A percentile compares a stretch with the other conserved stretches of the same genome.
phyloP scores from a whole-genome alignment of 257 asterid species.

The Solanum boliviense region DNA sequence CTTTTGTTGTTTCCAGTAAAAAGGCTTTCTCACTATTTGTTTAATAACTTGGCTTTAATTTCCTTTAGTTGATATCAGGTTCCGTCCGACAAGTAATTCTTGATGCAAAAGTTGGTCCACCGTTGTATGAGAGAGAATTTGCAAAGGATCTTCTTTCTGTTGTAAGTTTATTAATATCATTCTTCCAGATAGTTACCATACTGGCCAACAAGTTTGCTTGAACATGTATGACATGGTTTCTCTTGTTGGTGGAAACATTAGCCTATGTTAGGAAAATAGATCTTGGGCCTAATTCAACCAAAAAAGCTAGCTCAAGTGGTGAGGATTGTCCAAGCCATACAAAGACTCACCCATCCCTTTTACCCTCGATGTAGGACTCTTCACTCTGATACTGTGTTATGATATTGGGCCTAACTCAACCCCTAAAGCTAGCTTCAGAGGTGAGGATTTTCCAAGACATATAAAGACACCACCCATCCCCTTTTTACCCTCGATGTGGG shows the following conservation, averaged over 20 bases:
- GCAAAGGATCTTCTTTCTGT: conserved; percentile 65
- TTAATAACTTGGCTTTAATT: conserved; percentile 19
- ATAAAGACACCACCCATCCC: not conserved
- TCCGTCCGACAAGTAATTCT: conserved; percentile 74
- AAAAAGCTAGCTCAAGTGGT: not conserved
- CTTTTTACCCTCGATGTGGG: not conserved
- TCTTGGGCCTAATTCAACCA: not conserved
- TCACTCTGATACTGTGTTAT: not conserved
- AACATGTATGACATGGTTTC: not conserved
- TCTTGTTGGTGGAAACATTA: not conserved
- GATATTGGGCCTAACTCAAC: not conserved
- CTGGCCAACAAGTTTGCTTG: not conserved
- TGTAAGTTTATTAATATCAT: conserved; percentile 30
- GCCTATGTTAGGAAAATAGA: not conserved
- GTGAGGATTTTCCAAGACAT: not conserved
- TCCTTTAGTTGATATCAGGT: conserved; percentile 56
- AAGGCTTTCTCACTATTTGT: not conserved
- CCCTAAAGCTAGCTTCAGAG: not conserved
- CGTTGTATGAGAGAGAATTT: conserved; percentile 61
- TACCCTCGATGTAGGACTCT: not conserved
- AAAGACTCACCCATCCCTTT: not conserved
- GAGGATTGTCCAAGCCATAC: not conserved
- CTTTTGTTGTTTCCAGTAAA: not conserved
- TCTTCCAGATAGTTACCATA: not conserved
- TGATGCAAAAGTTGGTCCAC: conserved; percentile 94